Evolutionary conservation across 192 early-diverging fungal genomes (phyloP).

Genomic region (Rhizophagus prolifer): DNA sequence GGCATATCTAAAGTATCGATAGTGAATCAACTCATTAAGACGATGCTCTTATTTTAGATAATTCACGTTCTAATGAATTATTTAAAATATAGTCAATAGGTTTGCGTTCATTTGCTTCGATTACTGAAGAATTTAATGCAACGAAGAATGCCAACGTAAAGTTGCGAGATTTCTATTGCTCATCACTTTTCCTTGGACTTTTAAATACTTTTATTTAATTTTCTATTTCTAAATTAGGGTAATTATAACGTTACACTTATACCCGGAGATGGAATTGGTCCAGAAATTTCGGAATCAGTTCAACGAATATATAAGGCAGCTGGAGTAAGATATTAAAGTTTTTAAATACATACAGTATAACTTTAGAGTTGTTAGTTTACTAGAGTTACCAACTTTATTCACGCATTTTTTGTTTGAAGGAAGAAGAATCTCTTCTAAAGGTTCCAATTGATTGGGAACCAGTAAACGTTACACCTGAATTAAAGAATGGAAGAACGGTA

Average conservation of each 20-base stretch:
- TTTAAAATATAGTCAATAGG: neutral
- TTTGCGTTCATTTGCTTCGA: conserved; percentile 1
- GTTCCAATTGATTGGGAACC: conserved; percentile 96
- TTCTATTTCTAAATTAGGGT: conserved; percentile 40
- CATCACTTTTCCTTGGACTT: neutral
- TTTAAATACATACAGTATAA: neutral
- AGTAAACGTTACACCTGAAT: conserved; percentile 88
- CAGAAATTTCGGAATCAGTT: conserved; percentile 93
- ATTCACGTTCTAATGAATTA: neutral
- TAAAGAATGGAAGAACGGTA: conserved; percentile 81
- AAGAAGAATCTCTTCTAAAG: neutral
- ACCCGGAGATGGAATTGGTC: conserved; percentile 98
- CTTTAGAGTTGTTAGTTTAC: neutral
- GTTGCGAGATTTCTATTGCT: neutral
- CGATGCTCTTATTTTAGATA: neutral
- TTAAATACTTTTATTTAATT: neutral
- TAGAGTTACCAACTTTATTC: neutral
- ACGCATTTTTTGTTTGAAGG: too few relatives aligned
- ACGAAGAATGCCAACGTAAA: conserved; percentile 8
- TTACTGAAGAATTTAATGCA: conserved; percentile 1
- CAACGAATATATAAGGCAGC: conserved; percentile 90
- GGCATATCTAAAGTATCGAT: neutral
- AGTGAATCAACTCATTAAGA: neutral
- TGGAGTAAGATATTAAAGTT: conserved; percentile 51
- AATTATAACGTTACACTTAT: conserved; percentile 92